These are phyloP conservation scores for Mitragyna speciosa DNA, from an alignment of 257 asterid genomes.

Conservation along the genomic window DNA sequence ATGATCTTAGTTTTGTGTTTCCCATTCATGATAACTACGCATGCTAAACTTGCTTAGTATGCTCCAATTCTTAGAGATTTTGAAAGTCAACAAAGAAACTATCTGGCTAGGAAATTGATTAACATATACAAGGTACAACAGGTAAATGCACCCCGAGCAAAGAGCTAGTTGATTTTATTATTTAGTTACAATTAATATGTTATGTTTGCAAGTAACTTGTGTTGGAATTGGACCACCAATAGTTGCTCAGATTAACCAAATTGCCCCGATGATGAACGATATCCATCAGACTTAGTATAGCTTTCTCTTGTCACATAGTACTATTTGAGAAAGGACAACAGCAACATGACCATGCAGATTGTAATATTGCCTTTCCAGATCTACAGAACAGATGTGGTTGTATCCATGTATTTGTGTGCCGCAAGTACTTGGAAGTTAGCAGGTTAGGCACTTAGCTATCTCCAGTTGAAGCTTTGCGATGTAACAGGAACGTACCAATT, in stretches of 20 bases:
- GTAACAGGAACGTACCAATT: neutral
- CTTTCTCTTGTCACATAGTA: neutral
- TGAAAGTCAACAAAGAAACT: neutral
- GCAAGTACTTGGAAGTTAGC: neutral
- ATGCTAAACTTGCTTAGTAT: constrained; percentile 11
- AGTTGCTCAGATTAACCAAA: neutral
- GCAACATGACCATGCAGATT: neutral
- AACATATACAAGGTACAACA: neutral
- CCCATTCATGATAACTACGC: constrained; percentile 18
- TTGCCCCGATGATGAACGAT: neutral
- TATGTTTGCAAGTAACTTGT: neutral
- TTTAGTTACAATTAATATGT: neutral
- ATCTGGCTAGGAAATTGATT: neutral
- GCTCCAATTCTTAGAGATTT: neutral
- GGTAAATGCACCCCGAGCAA: neutral
- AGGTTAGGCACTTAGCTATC: neutral
- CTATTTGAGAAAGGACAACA: constrained; percentile 1
- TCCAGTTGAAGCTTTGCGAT: neutral
- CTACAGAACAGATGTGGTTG: neutral
- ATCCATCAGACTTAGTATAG: neutral
- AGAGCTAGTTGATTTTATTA: neutral
- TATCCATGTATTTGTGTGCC: neutral
- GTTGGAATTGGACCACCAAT: neutral
- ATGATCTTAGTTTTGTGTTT: constrained; percentile 10
- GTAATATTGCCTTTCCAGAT: neutral